Percentiles rank a stretch among this genome's conserved stretches.
Conservation (phyloP, 139 green algal species). For the Chlamydomonas applanata region DNA sequence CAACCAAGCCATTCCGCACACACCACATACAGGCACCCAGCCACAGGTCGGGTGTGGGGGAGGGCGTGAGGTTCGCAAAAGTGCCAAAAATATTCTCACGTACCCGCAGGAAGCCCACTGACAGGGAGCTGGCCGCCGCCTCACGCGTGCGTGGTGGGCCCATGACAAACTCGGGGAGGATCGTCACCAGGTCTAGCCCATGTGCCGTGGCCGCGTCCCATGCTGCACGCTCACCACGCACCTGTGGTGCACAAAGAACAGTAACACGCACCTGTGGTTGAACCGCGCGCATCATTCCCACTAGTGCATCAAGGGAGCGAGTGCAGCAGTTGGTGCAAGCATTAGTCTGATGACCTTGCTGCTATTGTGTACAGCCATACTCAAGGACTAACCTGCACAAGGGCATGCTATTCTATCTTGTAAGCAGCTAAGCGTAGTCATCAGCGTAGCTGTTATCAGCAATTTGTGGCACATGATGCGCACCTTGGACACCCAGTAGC, state of each 20-base stretch:
- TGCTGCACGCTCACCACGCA: conserved; percentile 61
- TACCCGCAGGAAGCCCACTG: conserved; percentile 20
- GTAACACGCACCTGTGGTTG: neutral
- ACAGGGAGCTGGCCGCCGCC: conserved; percentile 4
- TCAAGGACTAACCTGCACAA: too few species aligned
- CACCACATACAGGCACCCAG: too few species aligned
- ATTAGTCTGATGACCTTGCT: neutral
- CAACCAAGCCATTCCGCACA: too few species aligned
- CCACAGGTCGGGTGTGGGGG: too few species aligned
- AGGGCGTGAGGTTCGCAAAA: too few species aligned
- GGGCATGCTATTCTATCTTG: too few species aligned
- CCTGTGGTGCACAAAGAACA: conserved; percentile 27
- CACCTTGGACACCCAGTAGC: conserved; percentile 79
- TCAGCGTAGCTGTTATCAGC: too few species aligned
- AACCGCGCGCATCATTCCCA: neutral
- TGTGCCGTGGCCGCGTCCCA: conserved; percentile 57
- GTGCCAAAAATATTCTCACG: neutral
- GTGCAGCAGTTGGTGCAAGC: neutral
- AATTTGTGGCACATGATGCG: neutral
- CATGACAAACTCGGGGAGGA: conserved; percentile 76
- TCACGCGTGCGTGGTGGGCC: conserved; percentile 44
- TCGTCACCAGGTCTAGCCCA: conserved; percentile 63
- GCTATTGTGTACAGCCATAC: neutral
- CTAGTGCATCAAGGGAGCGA: neutral
- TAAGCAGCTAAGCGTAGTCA: too few species aligned